Conservation (phyloP, 1,139 yeast species). For the Blastobotrys capitulatus region DNA sequence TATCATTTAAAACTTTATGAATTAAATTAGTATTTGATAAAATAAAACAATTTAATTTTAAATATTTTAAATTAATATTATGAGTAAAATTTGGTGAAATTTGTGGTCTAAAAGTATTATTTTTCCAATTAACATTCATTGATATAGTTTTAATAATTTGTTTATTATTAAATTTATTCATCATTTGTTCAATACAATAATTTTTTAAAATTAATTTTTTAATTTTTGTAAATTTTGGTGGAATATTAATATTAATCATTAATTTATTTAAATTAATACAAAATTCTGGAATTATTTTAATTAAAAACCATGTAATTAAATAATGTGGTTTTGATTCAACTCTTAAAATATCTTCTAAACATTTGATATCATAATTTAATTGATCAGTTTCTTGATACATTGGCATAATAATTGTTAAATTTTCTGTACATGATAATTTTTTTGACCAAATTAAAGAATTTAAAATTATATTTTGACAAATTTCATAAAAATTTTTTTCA, state of each 20-base stretch:
- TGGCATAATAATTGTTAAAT: neutral
- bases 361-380: conserved; percentile 1
- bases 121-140: neutral
- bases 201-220: neutral
- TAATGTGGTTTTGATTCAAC: conserved; percentile 1
- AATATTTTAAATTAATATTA: neutral
- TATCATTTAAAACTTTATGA: conserved; percentile 4
- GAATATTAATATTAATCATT: neutral
- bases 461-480: neutral
- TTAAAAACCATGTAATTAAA: conserved; percentile 6
- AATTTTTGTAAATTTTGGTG: neutral
- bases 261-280: neutral
- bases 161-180: neutral
- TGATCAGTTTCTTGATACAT: conserved; percentile 1
- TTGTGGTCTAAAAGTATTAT: neutral
- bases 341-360: conserved; percentile 1
- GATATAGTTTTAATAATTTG: neutral
- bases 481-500: neutral
- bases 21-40: neutral
- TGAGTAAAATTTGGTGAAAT: neutral
- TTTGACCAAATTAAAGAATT: neutral
- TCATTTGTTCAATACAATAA: neutral
- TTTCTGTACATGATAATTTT: neutral
- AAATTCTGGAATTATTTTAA: conserved; percentile 3
- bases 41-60: neutral